A percentile compares a stretch with the other conserved stretches of the same genome.
Conservation (phyloP, 1,139 yeast species). For the Sugiyamaella paludigena region DNA sequence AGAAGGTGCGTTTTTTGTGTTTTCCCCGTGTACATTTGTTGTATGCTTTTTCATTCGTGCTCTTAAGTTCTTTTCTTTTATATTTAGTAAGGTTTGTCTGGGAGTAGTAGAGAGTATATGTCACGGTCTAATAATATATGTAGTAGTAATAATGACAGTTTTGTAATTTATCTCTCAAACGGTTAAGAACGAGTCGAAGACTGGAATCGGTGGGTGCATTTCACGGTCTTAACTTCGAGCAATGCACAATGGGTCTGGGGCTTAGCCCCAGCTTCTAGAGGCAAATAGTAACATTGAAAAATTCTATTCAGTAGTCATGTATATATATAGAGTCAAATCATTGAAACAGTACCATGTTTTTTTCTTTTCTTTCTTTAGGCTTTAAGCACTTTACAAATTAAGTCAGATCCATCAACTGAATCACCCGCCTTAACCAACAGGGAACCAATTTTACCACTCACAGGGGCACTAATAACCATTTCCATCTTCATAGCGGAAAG, state of each 20-base stretch:
- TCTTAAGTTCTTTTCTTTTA: too few species aligned
- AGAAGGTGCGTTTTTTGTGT: too few species aligned
- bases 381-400: constrained; percentile 53
- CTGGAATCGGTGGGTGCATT: too few species aligned
- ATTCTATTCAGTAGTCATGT: constrained; percentile 11
- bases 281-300: background rate
- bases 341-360: too few species aligned
- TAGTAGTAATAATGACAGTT: constrained; percentile 11
- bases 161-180: background rate
- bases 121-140: constrained; percentile 1
- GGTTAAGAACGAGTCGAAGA: background rate
- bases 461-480: constrained; percentile 95
- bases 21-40: too few species aligned
- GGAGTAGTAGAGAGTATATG: too few species aligned
- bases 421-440: constrained; percentile 84
- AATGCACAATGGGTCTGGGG: too few species aligned
- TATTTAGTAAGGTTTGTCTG: too few species aligned
- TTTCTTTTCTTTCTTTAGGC: constrained; percentile 7
- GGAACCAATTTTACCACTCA: constrained; percentile 76
- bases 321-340: background rate
- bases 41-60: too few species aligned
- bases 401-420: constrained; percentile 90
- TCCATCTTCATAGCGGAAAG: constrained; percentile 99
- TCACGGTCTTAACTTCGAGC: too few species aligned
- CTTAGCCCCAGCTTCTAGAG: too few species aligned